Evolutionary conservation across 768 basidiomycete genomes (phyloP).

Genomic region (Ramaria sp.): DNA sequence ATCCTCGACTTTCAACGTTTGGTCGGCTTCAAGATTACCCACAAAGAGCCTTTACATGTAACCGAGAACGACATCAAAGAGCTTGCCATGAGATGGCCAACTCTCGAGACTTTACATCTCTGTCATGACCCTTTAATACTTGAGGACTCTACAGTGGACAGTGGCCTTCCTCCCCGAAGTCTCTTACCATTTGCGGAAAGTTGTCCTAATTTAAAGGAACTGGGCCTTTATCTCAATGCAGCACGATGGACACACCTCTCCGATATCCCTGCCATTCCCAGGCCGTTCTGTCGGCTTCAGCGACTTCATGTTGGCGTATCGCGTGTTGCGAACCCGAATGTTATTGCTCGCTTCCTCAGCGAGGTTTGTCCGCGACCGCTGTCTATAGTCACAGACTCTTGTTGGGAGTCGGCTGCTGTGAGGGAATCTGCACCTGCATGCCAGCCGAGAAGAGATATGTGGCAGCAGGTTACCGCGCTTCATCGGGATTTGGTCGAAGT

Average conservation of each 20-base stretch:
- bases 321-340: constrained; percentile 28
- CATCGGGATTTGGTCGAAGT: constrained; percentile 9
- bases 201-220: constrained; percentile 26
- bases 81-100: constrained; percentile 19
- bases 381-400: constrained; percentile 6
- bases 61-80: constrained; percentile 20
- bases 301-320: constrained; percentile 43
- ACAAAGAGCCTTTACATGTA: constrained; percentile 17
- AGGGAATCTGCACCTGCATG: constrained; percentile 1
- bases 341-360: constrained; percentile 43
- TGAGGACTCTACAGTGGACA: not conserved
- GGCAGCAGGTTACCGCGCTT: constrained; percentile 4
- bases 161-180: constrained; percentile 20
- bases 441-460: constrained; percentile 5
- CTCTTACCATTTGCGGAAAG: constrained; percentile 30
- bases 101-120: constrained; percentile 17
- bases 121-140: constrained; percentile 15
- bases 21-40: constrained; percentile 22
- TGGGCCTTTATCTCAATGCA: constrained; percentile 31
- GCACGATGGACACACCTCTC: constrained; percentile 9
- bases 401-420: constrained; percentile 7
- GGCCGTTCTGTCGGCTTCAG: constrained; percentile 16
- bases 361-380: constrained; percentile 31
- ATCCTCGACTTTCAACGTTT: constrained; percentile 23
- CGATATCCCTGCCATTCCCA: constrained; percentile 12